phyloP scores from a whole-genome alignment of 2,329 filamentous ascomycete genomes.

The Trichothecium sympodiale region DNA sequence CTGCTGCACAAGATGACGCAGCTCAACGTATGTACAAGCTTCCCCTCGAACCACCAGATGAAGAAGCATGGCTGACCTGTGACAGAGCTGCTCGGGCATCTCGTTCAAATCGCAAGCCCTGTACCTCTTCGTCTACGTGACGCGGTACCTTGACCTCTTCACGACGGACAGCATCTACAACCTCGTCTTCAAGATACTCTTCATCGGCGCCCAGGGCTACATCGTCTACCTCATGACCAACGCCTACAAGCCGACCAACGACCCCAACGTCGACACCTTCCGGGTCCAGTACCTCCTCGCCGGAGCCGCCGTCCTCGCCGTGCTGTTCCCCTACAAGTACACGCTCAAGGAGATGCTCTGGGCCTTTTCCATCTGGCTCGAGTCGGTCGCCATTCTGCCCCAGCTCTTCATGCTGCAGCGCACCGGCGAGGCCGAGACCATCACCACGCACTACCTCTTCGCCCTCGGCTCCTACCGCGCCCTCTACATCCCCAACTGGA shows the following conservation, averaged over 20 bases:
- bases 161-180: constrained; percentile 81
- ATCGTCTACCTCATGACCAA: constrained; percentile 97
- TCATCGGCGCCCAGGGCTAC: constrained; percentile 82
- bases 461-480: constrained; percentile 85
- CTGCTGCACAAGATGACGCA: constrained; percentile 93
- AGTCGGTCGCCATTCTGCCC: constrained; percentile 90
- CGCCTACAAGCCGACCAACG: constrained; percentile 93
- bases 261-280: constrained; percentile 95
- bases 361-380: constrained; percentile 98
- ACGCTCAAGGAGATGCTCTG: constrained; percentile 77
- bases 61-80: constrained; percentile 3
- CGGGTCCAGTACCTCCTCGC: constrained; percentile 89
- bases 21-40: constrained; percentile 56
- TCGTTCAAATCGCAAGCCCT: constrained; percentile 98
- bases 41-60: constrained; percentile 3
- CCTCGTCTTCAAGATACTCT: constrained; percentile 89
- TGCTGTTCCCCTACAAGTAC: constrained; percentile 81
- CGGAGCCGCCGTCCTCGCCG: constrained; percentile 64
- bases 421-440: constrained; percentile 97
- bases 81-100: constrained; percentile 90
- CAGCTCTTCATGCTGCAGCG: constrained; percentile 97
- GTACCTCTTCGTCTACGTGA: constrained; percentile 88
- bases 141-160: constrained; percentile 88
- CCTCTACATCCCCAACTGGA: constrained; percentile 97
- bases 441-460: constrained; percentile 95